Evolutionary conservation across 495 filamentous ascomycete genomes (phyloP), one percentile per base, ranked within the genome.

Genomic region (Pseudomonodictys pantanalensis): DNA sequence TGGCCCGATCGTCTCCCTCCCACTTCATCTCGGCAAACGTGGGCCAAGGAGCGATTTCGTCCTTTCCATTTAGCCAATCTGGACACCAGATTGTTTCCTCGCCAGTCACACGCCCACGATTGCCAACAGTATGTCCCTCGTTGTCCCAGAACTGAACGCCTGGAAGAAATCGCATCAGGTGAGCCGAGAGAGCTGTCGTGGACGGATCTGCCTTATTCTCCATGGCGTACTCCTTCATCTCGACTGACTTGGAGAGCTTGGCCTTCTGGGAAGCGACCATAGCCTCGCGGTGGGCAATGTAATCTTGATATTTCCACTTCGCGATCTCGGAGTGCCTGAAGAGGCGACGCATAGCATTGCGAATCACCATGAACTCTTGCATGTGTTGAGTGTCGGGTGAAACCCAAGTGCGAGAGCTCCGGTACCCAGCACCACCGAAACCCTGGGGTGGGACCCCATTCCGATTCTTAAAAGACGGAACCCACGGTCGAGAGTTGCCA

Each of bases 1-100:
- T 68, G 7, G 65, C 65, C 17, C 65, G 56, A 42, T 68, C 65
- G 28, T 68, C 65, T 0, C 65, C 65, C 52, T 68, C 65, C 65
- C 65, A 68, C 47, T 68, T 68, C 48, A 68, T 41, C 51, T 68
- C 65, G 10, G 60, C 48, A 3, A 43, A 26, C 12, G 38, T 49
- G 5, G 65, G 65, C 65, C 65, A 68, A 12, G 60, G 60, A 5
- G 65, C 55, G 17, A 64, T 54, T 24, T 64, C 60, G 7, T 58
- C 58, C 30, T 67, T 67, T 8, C 50, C 50, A 20, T 59, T 32
- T 20, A 28, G n/a, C 65, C 65, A 68, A n/a, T 64, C 28, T 0
- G 22, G 9, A 29, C 65, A 68, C 65, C 65, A 68, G 30, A 68
- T 68, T 1, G 65, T 68, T 38, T 52, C 22, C 32, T 39, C 30